Conservation (phyloP, 2,329 filamentous ascomycete genomes). For the Pleurostoma richardsiae region DNA sequence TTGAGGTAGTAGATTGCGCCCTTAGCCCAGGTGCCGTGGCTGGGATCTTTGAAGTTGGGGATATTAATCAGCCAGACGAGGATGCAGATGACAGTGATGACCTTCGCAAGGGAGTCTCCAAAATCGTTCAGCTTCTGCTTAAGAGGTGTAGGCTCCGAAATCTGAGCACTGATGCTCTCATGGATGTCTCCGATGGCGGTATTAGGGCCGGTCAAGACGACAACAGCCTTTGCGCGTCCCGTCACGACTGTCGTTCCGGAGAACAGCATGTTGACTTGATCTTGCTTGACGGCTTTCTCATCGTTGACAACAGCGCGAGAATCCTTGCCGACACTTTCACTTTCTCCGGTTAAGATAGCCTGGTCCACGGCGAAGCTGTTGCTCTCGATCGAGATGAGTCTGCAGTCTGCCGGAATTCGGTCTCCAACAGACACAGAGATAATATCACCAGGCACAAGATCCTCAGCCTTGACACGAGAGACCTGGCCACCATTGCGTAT, state of each 20-base stretch:
- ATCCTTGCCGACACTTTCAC: constrained; percentile 92
- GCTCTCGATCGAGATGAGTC: constrained; percentile 84
- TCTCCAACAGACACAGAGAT: constrained; percentile 85
- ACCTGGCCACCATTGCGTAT: constrained; percentile 74
- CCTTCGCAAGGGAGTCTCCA: constrained; percentile 91
- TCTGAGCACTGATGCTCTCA: constrained; percentile 96
- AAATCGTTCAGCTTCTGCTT: constrained; percentile 99
- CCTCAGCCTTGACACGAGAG: constrained; percentile 86
- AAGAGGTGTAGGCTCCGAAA: constrained; percentile 91
- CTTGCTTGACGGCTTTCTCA: constrained; percentile 85
- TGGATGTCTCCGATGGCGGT: constrained; percentile 99
- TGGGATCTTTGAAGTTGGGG: constrained; percentile 90
- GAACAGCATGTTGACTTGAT: constrained; percentile 96
- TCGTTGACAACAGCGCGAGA: constrained; percentile 63
- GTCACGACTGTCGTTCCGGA: constrained; percentile 97
- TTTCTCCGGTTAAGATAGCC: constrained; percentile 94
- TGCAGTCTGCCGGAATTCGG: constrained; percentile 90
- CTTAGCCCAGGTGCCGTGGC: constrained; percentile 90
- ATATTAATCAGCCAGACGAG: constrained; percentile 99
- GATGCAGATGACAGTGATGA: constrained; percentile 95
- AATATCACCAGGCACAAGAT: constrained; percentile 91
- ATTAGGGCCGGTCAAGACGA: constrained; percentile 81
- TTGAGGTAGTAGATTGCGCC: constrained; percentile 99
- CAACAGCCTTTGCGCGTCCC: constrained; percentile 85
- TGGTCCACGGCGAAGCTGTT: constrained; percentile 97